Conservation (phyloP, 192 early-diverging fungal genomes). For the Backusella luteola region DNA sequence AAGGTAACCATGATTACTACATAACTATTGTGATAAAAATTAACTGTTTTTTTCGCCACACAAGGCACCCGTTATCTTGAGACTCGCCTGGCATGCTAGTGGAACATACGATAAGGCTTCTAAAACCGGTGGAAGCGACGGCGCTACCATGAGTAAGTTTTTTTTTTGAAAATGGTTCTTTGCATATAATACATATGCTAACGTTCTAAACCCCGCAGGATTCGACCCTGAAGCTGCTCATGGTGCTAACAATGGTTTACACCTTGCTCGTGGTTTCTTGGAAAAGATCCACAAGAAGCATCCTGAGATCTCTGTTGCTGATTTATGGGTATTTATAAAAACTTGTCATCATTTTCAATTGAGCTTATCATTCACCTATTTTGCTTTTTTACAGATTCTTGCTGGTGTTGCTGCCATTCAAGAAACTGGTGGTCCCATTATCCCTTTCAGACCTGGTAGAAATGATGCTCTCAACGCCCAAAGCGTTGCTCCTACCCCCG, state of each 20-base stretch:
- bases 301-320: slow-evolving; percentile 78
- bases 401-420: background rate
- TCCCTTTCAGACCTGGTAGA: slow-evolving; percentile 77
- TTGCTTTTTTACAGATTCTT: background rate
- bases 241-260: slow-evolving; percentile 78
- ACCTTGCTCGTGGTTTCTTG: slow-evolving; percentile 67
- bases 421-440: slow-evolving; percentile 62
- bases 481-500: slow-evolving; percentile 49
- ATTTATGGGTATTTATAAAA: slow-evolving; percentile 81
- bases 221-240: slow-evolving; percentile 65
- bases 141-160: slow-evolving; percentile 64
- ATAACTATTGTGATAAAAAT: too few species aligned
- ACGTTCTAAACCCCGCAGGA: slow-evolving; percentile 19
- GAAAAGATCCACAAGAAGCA: slow-evolving; percentile 81
- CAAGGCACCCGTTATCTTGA: slow-evolving; percentile 70
- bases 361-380: background rate
- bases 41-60: too few species aligned
- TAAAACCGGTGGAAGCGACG: slow-evolving; percentile 74
- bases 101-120: slow-evolving; percentile 73
- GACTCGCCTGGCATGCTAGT: slow-evolving; percentile 85
- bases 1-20: slow-evolving; percentile 64
- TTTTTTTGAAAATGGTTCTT: background rate
- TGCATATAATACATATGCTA: background rate
- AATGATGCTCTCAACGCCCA: slow-evolving; percentile 39
- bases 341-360: slow-evolving; percentile 28